Evolutionary conservation across 2,329 filamentous ascomycete genomes (phyloP), one percentile per base, ranked within the genome.

Genomic region (Phyllosticta capitalensis): DNA sequence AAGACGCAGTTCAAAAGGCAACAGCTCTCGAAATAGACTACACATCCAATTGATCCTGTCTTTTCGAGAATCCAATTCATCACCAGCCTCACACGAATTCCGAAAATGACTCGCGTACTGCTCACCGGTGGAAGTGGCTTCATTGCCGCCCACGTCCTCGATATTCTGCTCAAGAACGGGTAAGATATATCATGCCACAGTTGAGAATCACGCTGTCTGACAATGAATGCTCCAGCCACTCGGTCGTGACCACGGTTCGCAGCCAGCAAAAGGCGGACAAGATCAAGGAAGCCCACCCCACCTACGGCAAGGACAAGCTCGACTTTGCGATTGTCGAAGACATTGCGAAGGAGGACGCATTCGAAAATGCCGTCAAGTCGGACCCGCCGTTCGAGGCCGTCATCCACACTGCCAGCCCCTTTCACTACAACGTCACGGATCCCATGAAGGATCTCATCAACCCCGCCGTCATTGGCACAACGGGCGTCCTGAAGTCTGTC

Each of bases 341-440:
- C 64, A 85, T 95, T 64, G 85, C 86, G 0, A 69, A 83, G 63
- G 79, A 84, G 21, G 82, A 81, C 19, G 88, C 87, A 22, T 95
- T 94, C 64, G 78, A 80, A 63, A 67, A 78, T 70, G 83, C 81
- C 17, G 79, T 85, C 54, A 76, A 82, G 63, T 83, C 82, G 17
- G 76, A 82, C 58, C 83, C 83, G 17, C 82, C 84, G 0, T 88
- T 92, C 63, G 85, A 89, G 66, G 85, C 81, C 52, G 87, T 92
- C 54, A 64, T 75, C 19, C 73, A 75, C 59, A 75, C 73, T 17
- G 72, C 73, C 1, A 71, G 69, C 33, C 88, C 89, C 0, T 92
- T 89, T 75, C 85, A 88, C 66, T 81, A 85, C 69, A 87, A 86
- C 33, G 83, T 94, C 59, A 84, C 89, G 38, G 81, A 86, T 64